These are phyloP conservation scores for Kwoniella pini DNA, from an alignment of 768 basidiomycete species.

Conservation along the genomic window DNA sequence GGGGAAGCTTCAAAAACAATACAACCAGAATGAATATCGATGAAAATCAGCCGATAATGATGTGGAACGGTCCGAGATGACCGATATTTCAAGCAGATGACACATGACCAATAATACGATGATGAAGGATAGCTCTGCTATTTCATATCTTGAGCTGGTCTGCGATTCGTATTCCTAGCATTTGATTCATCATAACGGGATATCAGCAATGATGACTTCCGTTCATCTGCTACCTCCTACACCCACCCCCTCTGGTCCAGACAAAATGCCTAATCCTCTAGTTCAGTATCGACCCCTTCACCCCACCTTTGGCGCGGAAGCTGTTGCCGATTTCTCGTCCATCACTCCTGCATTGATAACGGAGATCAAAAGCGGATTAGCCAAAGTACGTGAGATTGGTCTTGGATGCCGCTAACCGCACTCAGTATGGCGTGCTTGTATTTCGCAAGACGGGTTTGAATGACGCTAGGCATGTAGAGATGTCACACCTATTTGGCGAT, in stretches of 20 bases:
- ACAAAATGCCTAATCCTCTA: neutral
- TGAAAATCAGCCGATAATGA: too few species aligned
- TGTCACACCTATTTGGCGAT: constrained; percentile 28
- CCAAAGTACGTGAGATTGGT: constrained; percentile 12
- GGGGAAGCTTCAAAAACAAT: too few species aligned
- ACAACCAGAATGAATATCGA: too few species aligned
- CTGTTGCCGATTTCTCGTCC: constrained; percentile 13
- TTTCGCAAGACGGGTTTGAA: constrained; percentile 24
- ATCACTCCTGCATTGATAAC: constrained; percentile 28
- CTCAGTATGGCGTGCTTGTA: constrained; percentile 24
- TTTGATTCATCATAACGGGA: too few species aligned
- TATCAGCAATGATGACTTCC: constrained; percentile 13
- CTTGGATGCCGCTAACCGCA: neutral
- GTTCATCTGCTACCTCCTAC: constrained; percentile 8
- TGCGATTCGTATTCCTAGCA: too few species aligned
- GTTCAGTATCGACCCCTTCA: constrained; percentile 13
- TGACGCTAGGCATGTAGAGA: constrained; percentile 27
- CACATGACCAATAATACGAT: too few species aligned
- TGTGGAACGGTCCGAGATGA: too few species aligned
- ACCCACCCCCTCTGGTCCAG: neutral
- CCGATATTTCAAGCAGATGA: too few species aligned
- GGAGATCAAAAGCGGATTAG: constrained; percentile 38
- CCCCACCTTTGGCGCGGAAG: constrained; percentile 28
- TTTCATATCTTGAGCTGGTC: too few species aligned
- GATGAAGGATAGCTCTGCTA: too few species aligned